Evolutionary conservation across 2,329 filamentous ascomycete genomes (phyloP).

Genomic region (Penicillium nordicum): DNA sequence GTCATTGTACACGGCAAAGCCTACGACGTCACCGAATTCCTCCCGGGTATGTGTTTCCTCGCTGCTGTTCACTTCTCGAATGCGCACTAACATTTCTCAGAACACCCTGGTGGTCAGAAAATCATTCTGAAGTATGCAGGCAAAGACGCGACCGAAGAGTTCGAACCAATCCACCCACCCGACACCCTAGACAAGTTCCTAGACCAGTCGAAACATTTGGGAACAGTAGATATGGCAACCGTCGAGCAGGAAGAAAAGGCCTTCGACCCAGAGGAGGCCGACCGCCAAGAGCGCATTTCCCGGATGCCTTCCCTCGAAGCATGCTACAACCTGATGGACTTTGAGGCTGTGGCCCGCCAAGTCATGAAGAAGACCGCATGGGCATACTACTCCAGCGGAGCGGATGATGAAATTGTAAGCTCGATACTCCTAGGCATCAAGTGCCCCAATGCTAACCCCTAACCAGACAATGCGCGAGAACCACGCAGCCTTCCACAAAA

Average conservation of each 20-base stretch:
- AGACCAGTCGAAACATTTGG: conserved; percentile 78
- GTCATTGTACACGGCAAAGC: conserved; percentile 84
- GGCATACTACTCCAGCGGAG: conserved; percentile 95
- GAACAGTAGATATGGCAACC: conserved; percentile 82
- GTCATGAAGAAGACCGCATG: conserved; percentile 96
- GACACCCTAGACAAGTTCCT: conserved; percentile 83
- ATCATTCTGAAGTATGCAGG: conserved; percentile 97
- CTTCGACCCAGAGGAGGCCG: conserved; percentile 67
- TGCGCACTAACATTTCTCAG: conserved; percentile 38
- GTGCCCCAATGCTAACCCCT: not conserved
- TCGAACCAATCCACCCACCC: conserved; percentile 82
- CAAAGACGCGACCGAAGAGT: conserved; percentile 90
- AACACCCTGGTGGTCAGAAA: conserved; percentile 84
- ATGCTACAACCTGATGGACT: conserved; percentile 93
- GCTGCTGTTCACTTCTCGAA: not conserved
- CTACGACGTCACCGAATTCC: conserved; percentile 85
- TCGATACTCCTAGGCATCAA: conserved; percentile 11
- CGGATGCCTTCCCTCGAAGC: conserved; percentile 77
- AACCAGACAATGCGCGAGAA: conserved; percentile 86
- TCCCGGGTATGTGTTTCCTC: conserved; percentile 56
- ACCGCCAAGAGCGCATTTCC: conserved; percentile 68
- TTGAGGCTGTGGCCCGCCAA: conserved; percentile 83
- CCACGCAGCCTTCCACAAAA: conserved; percentile 91
- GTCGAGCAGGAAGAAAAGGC: conserved; percentile 65
- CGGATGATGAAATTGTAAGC: conserved; percentile 79